These are phyloP conservation scores for Pontederia crassipes DNA, from an alignment of 176 grass and related monocot species.

Conservation along the genomic window DNA sequence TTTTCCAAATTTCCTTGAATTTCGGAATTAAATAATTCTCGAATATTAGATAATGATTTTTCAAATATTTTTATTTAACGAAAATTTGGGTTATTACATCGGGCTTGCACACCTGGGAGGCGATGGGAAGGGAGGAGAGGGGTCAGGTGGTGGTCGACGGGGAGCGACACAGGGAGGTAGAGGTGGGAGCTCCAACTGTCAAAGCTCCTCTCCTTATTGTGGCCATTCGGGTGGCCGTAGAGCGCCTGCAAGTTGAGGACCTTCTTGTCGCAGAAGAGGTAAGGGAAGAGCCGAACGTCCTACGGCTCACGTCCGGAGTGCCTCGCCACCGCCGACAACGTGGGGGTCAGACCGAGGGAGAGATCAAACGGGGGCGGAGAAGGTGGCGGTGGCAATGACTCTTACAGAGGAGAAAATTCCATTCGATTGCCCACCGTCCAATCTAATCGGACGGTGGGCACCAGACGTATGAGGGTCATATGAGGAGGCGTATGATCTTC, in stretches of 20 bases:
- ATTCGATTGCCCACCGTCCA: not conserved
- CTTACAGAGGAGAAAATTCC: not conserved
- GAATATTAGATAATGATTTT: no score
- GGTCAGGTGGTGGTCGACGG: not conserved
- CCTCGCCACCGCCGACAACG: no score
- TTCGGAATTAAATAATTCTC: no score
- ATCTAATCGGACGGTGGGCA: no score
- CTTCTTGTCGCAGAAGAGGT: constrained; percentile 98
- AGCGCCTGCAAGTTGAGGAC: constrained; percentile 98
- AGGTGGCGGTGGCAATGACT: not conserved
- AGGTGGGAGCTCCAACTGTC: constrained; percentile 88
- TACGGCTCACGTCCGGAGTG: not conserved
- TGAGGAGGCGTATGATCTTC: no score
- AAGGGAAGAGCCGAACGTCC: constrained; percentile 76
- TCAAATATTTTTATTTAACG: no score
- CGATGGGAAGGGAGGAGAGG: constrained; percentile 19
- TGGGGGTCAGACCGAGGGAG: no score
- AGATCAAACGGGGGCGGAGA: constrained; percentile 11
- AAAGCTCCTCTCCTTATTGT: constrained; percentile 87
- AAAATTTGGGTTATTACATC: no score
- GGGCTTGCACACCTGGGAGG: constrained; percentile 35
- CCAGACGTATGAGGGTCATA: no score
- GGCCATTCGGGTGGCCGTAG: constrained; percentile 88
- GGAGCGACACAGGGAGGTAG: constrained; percentile 10
- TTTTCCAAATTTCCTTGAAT: no score